Conservation (phyloP, 176 grass and related monocot species). For the barley (Hordeum vulgare) region DNA sequence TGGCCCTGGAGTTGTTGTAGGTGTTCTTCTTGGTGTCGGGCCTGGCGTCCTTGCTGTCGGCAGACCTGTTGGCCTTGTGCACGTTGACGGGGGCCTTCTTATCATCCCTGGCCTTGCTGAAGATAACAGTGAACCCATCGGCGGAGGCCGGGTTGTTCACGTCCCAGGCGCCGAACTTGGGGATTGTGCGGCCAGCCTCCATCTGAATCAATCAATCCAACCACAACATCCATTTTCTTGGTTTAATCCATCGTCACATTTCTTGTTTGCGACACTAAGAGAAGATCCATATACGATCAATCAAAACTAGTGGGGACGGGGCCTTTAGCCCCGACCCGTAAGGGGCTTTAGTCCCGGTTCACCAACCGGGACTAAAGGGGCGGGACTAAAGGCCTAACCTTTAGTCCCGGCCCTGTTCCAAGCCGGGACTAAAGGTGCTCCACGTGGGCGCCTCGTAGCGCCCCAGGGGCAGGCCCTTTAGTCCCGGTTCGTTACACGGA, state of each 20-base stretch:
- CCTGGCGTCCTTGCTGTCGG: slow-evolving; percentile 45
- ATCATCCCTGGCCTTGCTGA: slow-evolving; percentile 94
- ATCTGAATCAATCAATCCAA: slow-evolving; percentile 10
- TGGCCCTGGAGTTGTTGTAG: slow-evolving; percentile 37
- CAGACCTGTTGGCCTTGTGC: slow-evolving; percentile 29
- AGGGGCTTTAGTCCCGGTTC: no score
- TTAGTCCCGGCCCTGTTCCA: no score
- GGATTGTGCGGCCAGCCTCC: slow-evolving; percentile 53
- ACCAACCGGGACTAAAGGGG: no score
- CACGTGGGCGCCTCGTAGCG: no score
- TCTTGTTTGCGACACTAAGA: not conserved
- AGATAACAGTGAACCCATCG: slow-evolving; percentile 85
- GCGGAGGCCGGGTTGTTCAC: slow-evolving; percentile 86
- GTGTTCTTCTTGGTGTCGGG: slow-evolving; percentile 11
- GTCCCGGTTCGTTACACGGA: no score
- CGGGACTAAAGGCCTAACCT: no score
- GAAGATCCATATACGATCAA: not conserved
- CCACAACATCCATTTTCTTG: not conserved
- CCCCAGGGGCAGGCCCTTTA: no score
- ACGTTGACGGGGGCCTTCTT: slow-evolving; percentile 44
- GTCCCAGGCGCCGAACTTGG: slow-evolving; percentile 89
- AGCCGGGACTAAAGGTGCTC: no score
- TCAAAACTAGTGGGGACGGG: no score
- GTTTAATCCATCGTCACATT: no score
- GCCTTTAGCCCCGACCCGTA: no score